phyloP scores from a whole-genome alignment of 495 filamentous ascomycete species.

The Penicillium pulvis region DNA sequence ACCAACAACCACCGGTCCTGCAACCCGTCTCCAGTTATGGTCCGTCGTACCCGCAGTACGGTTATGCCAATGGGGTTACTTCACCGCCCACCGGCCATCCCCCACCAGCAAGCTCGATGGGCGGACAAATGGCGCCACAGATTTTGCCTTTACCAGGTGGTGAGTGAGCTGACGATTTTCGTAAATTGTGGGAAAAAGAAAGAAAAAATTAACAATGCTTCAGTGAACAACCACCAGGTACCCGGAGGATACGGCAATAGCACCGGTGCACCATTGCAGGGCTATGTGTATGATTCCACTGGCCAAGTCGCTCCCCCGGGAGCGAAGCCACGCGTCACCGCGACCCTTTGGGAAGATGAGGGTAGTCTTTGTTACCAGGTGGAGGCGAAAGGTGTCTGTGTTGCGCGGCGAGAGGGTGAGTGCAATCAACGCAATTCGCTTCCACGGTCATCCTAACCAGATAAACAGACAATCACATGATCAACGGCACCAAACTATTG shows the following conservation, averaged over 20 bases:
- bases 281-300: slow-evolving; percentile 71
- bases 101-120: slow-evolving; percentile 69
- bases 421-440: slow-evolving; percentile 29
- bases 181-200: not conserved
- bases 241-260: slow-evolving; percentile 49
- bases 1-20: slow-evolving; percentile 76
- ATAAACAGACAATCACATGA: slow-evolving; percentile 90
- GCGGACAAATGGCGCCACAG: slow-evolving; percentile 51
- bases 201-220: slow-evolving; percentile 10
- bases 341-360: slow-evolving; percentile 98
- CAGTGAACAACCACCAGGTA: slow-evolving; percentile 47
- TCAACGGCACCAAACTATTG: slow-evolving; percentile 95
- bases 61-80: slow-evolving; percentile 71
- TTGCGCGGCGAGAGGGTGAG: slow-evolving; percentile 90
- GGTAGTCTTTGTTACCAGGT: slow-evolving; percentile 98
- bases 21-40: slow-evolving; percentile 81
- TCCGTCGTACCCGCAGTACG: slow-evolving; percentile 69
- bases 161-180: not conserved
- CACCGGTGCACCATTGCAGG: slow-evolving; percentile 54
- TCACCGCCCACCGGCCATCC: slow-evolving; percentile 72
- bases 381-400: slow-evolving; percentile 93
- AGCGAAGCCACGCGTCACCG: slow-evolving; percentile 97
- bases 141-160: slow-evolving; percentile 70
- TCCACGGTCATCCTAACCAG: slow-evolving; percentile 8
- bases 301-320: slow-evolving; percentile 95